These are phyloP conservation scores for Amaranthus hypochondriacus DNA, from an alignment of 148 eudicot genomes.

Conservation along the genomic window DNA sequence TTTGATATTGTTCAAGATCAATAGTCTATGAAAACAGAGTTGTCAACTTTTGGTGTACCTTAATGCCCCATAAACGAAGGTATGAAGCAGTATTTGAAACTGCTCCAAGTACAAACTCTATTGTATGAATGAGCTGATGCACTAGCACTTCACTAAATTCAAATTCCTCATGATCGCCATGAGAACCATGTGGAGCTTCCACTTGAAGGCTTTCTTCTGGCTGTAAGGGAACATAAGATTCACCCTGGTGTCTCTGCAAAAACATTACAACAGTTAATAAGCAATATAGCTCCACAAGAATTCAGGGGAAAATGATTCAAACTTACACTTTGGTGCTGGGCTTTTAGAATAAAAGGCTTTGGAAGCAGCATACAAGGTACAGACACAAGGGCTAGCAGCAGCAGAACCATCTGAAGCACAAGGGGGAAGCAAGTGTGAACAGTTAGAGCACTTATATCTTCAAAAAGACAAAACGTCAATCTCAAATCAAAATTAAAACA, in stretches of 20 bases:
- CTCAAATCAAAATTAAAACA: neutral
- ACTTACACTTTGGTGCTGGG: conserved; percentile 68
- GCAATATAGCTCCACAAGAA: conserved; percentile 9
- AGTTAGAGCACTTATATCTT: neutral
- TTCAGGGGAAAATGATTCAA: neutral
- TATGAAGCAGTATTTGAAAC: conserved; percentile 98
- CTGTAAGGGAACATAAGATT: conserved; percentile 60
- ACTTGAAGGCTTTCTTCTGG: conserved; percentile 56
- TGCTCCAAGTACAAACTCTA: conserved; percentile 97
- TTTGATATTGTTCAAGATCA: no score
- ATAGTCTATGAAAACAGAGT: neutral
- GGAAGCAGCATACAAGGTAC: conserved; percentile 99
- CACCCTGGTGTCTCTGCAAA: conserved; percentile 81
- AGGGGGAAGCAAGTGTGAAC: conserved; percentile 9
- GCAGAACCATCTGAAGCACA: conserved; percentile 56
- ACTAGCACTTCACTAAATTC: conserved; percentile 93
- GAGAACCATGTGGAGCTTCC: conserved; percentile 54
- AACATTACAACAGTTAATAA: conserved; percentile 17
- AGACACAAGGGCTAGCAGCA: conserved; percentile 75
- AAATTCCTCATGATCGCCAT: conserved; percentile 86
- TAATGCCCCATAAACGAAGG: conserved; percentile 97
- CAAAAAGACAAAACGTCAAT: neutral
- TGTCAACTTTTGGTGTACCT: conserved; percentile 40
- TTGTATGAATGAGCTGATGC: conserved; percentile 94
- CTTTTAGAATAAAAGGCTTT: conserved; percentile 84